phyloP scores from a whole-genome alignment of 768 basidiomycete genomes.

The Macrolepiota albuminosa region DNA sequence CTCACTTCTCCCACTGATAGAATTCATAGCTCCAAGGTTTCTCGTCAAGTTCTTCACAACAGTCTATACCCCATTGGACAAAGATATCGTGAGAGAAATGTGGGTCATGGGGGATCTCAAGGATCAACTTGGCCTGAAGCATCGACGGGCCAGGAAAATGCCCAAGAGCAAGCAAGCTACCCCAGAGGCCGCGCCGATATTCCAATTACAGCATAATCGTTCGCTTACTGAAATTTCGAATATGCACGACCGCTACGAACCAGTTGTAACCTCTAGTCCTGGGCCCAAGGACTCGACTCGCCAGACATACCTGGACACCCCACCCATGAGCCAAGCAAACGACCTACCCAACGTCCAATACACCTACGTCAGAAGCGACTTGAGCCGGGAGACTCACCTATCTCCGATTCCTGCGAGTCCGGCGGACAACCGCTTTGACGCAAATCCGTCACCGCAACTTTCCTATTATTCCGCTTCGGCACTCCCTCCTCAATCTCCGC shows the following conservation, averaged over 20 bases:
- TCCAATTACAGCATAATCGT: conserved; percentile 55
- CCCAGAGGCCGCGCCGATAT: conserved; percentile 70
- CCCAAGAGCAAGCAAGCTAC: conserved; percentile 23
- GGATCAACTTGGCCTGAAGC: conserved; percentile 69
- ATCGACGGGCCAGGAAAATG: conserved; percentile 50
- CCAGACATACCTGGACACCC: conserved; percentile 43
- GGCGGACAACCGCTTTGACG: conserved; percentile 15
- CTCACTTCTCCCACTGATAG: not conserved
- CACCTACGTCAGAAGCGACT: conserved; percentile 15
- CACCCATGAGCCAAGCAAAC: conserved; percentile 31
- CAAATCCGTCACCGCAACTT: conserved; percentile 32
- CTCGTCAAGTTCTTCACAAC: conserved; percentile 66
- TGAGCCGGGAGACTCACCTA: conserved; percentile 19
- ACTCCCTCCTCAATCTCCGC: conserved; percentile 57
- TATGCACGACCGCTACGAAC: conserved; percentile 42
- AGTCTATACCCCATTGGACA: conserved; percentile 78
- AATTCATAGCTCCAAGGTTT: conserved; percentile 68
- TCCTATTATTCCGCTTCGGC: conserved; percentile 74
- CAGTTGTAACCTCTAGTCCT: conserved; percentile 26
- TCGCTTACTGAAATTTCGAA: conserved; percentile 59
- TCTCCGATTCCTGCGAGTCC: conserved; percentile 22
- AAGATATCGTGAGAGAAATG: conserved; percentile 89
- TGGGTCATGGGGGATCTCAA: conserved; percentile 84
- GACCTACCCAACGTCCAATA: conserved; percentile 26
- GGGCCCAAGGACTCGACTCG: conserved; percentile 29